phyloP scores from a whole-genome alignment of 2,329 filamentous ascomycete species.

The Dryadomyces quercus-mongolicae region DNA sequence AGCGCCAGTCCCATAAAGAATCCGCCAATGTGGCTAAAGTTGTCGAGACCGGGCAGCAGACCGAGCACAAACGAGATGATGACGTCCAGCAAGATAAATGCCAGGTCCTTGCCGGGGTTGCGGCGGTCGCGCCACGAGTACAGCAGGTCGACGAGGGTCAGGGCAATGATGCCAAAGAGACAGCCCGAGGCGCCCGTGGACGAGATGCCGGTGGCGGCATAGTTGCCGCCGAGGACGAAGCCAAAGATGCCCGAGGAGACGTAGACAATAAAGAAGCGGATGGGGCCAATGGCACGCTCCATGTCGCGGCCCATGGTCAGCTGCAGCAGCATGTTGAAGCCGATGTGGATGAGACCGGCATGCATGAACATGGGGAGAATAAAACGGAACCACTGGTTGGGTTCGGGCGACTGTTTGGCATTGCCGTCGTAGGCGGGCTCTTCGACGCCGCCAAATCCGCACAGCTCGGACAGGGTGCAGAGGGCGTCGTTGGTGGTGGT shows the following conservation, averaged over 20 bases:
- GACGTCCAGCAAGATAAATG: constrained; percentile 77
- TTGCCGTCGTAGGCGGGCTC: constrained; percentile 49
- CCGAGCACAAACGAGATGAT: constrained; percentile 85
- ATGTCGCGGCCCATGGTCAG: constrained; percentile 84
- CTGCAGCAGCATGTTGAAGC: constrained; percentile 88
- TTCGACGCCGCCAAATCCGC: constrained; percentile 68
- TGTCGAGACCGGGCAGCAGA: constrained; percentile 83
- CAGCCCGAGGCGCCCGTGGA: constrained; percentile 84
- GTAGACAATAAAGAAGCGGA: constrained; percentile 85
- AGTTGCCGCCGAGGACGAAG: constrained; percentile 90
- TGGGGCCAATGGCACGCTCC: constrained; percentile 76
- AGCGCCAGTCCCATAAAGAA: constrained; percentile 86
- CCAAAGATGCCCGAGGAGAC: constrained; percentile 88
- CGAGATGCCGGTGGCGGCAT: constrained; percentile 66
- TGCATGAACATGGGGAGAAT: constrained; percentile 94
- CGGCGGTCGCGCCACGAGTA: constrained; percentile 81
- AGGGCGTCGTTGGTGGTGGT: constrained; percentile 47
- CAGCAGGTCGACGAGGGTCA: constrained; percentile 77
- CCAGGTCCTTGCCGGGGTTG: constrained; percentile 69
- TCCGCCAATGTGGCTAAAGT: constrained; percentile 94
- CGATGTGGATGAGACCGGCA: constrained; percentile 86
- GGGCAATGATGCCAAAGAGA: constrained; percentile 82
- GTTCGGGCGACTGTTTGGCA: constrained; percentile 41
- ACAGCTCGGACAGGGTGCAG: constrained; percentile 72
- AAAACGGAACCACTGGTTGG: constrained; percentile 95